A percentile compares a stretch with the other conserved stretches of the same genome.
phyloP scores from a whole-genome alignment of 2,329 filamentous ascomycete species.

The Cercospora nicotianae region DNA sequence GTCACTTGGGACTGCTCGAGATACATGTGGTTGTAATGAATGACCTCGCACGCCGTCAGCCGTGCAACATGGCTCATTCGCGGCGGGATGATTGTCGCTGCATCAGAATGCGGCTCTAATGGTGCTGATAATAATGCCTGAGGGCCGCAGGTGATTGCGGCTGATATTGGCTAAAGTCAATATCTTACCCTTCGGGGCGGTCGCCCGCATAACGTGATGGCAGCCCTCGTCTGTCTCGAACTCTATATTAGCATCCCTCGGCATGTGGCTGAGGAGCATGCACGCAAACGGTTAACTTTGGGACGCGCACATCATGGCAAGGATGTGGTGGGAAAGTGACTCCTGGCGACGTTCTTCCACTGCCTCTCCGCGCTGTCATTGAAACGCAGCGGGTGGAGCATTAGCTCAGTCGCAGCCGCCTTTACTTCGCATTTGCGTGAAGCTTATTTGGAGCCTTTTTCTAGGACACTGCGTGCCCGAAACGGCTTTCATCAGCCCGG shows the following conservation, averaged over 20 bases:
- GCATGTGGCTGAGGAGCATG: slow-evolving; percentile 18
- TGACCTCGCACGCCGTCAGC: not conserved
- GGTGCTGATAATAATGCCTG: slow-evolving; percentile 3
- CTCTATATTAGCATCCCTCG: slow-evolving; percentile 4
- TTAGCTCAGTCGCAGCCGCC: slow-evolving; percentile 27
- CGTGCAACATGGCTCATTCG: not conserved
- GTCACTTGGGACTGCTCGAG: not conserved
- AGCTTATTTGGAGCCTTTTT: slow-evolving; percentile 25
- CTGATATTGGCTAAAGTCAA: slow-evolving; percentile 23
- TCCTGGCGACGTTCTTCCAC: slow-evolving; percentile 16
- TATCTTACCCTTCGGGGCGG: not conserved
- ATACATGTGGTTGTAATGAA: slow-evolving; percentile 12
- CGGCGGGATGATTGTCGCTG: not conserved
- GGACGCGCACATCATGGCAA: slow-evolving; percentile 4
- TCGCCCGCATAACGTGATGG: not conserved
- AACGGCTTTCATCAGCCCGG: slow-evolving; percentile 24
- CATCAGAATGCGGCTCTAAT: slow-evolving; percentile 5
- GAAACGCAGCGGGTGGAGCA: slow-evolving; percentile 26
- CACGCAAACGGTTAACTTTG: slow-evolving; percentile 15
- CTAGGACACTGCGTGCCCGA: slow-evolving; percentile 27
- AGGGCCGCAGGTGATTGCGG: not conserved
- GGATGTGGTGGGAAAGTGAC: slow-evolving; percentile 3
- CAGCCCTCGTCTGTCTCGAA: slow-evolving; percentile 12
- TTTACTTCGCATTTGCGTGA: slow-evolving; percentile 26
- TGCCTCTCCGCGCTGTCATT: slow-evolving; percentile 18